Evolutionary conservation across 73 alveolate species (phyloP).

Genomic region (Blepharisma japonicum): DNA sequence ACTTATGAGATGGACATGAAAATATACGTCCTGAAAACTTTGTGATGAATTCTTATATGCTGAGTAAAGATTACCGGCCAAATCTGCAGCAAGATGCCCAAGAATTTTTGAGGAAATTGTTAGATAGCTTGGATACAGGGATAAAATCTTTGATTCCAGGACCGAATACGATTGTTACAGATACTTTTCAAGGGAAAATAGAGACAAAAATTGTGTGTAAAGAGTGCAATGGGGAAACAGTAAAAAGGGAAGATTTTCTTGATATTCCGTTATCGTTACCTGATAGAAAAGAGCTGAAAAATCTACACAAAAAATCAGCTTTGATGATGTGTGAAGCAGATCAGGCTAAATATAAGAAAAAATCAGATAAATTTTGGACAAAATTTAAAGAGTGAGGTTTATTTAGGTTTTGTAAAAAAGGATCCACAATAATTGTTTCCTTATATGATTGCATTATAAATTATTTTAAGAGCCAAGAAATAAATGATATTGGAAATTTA

Average conservation of each 20-base stretch:
- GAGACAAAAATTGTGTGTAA: neutral
- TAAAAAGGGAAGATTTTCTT: neutral
- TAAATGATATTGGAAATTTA: neutral
- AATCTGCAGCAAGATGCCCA: conserved; percentile 6
- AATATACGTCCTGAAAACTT: neutral
- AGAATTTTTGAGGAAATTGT: neutral
- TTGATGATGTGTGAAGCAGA: neutral
- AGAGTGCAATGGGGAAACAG: neutral
- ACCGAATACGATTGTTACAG: neutral
- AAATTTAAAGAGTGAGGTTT: neutral
- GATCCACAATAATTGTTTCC: no score
- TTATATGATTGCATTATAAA: no score
- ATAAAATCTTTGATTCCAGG: neutral
- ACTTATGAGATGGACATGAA: neutral
- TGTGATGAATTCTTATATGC: neutral
- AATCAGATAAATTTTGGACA: neutral
- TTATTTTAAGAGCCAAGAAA: no score
- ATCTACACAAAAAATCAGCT: neutral
- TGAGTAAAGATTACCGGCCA: neutral
- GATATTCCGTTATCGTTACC: conserved; percentile 3
- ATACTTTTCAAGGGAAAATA: neutral
- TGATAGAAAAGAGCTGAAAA: neutral
- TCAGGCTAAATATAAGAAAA: neutral
- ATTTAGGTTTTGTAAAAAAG: no score
- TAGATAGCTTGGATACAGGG: neutral